Percentiles rank a stretch among this genome's conserved stretches.
Conservation (phyloP, 2,329 filamentous ascomycete genomes). For the Ophiostoma piceae region DNA sequence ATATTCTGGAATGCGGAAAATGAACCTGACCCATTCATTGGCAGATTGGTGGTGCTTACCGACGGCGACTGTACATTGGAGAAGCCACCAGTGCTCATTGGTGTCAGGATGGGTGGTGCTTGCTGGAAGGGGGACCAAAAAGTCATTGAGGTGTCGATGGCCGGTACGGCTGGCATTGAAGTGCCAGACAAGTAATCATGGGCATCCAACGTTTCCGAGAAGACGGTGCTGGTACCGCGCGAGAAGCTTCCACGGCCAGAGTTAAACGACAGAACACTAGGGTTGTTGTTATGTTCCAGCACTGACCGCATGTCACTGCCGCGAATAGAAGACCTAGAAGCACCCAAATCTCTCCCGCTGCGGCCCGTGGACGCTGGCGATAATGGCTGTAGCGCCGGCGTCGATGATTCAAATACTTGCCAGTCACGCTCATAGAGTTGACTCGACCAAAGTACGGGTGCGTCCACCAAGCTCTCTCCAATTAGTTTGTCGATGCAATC, state of each 20-base stretch:
- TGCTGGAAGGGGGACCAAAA: conserved; percentile 83
- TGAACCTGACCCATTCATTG: conserved; percentile 29
- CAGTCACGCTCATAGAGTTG: conserved; percentile 79
- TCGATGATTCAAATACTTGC: conserved; percentile 48
- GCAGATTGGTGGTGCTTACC: conserved; percentile 55
- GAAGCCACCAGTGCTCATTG: conserved; percentile 50
- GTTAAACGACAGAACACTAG: conserved; percentile 65
- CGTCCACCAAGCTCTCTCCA: conserved; percentile 75
- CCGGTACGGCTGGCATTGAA: conserved; percentile 60
- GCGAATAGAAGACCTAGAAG: conserved; percentile 22
- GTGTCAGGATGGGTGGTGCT: conserved; percentile 50
- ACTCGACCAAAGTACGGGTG: conserved; percentile 87
- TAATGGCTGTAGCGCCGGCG: conserved; percentile 38
- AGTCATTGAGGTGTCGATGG: conserved; percentile 69
- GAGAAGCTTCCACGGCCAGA: conserved; percentile 58
- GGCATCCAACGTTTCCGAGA: conserved; percentile 63
- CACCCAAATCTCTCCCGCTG: background rate
- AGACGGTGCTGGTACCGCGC: conserved; percentile 50
- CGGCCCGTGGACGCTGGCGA: conserved; percentile 11
- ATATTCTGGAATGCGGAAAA: conserved; percentile 10
- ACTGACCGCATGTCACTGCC: conserved; percentile 51
- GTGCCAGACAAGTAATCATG: conserved; percentile 64
- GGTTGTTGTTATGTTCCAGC: conserved; percentile 49
- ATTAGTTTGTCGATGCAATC: conserved; percentile 80
- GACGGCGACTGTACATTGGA: conserved; percentile 58